Evolutionary conservation across 768 basidiomycete species (phyloP).

Genomic region (Leccinum rimulosum): DNA sequence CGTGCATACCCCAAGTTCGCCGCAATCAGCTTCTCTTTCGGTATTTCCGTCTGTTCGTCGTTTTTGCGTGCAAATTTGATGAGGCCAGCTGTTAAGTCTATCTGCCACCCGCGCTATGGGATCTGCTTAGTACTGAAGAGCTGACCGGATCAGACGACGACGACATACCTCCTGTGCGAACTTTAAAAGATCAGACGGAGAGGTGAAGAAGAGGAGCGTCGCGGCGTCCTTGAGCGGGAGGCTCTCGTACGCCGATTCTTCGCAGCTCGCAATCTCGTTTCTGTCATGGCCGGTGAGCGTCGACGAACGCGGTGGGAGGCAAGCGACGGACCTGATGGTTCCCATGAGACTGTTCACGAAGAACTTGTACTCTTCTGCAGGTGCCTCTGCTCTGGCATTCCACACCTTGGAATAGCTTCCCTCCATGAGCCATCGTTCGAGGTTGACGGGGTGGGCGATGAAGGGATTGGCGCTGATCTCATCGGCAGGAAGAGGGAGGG

Average conservation of each 20-base stretch:
- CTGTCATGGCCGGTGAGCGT: slow-evolving; percentile 38
- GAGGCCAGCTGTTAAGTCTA: slow-evolving; percentile 64
- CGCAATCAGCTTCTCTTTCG: slow-evolving; percentile 78
- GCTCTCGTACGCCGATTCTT: slow-evolving; percentile 90
- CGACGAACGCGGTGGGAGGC: background rate
- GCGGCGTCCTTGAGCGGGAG: slow-evolving; percentile 88
- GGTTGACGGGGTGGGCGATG: slow-evolving; percentile 83
- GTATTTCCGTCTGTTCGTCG: slow-evolving; percentile 83
- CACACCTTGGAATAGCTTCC: slow-evolving; percentile 98
- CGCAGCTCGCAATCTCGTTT: slow-evolving; percentile 96
- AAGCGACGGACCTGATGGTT: slow-evolving; percentile 72
- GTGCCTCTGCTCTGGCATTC: slow-evolving; percentile 90
- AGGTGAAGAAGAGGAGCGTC: slow-evolving; percentile 87
- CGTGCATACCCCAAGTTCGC: slow-evolving; percentile 78
- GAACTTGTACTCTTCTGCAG: slow-evolving; percentile 92
- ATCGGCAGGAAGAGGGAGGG: slow-evolving; percentile 70
- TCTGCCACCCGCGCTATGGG: slow-evolving; percentile 76
- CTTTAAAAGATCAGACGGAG: slow-evolving; percentile 71
- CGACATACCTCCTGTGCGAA: slow-evolving; percentile 77
- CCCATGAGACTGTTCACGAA: slow-evolving; percentile 92
- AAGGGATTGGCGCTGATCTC: slow-evolving; percentile 66
- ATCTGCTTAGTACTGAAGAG: slow-evolving; percentile 1
- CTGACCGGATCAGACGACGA: background rate
- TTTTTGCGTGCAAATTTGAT: slow-evolving; percentile 80
- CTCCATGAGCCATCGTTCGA: slow-evolving; percentile 98